A percentile compares a stretch with the other conserved stretches of the same genome.
Conservation (phyloP, 331 rosid genomes). For the Pyracantha coccinea region DNA sequence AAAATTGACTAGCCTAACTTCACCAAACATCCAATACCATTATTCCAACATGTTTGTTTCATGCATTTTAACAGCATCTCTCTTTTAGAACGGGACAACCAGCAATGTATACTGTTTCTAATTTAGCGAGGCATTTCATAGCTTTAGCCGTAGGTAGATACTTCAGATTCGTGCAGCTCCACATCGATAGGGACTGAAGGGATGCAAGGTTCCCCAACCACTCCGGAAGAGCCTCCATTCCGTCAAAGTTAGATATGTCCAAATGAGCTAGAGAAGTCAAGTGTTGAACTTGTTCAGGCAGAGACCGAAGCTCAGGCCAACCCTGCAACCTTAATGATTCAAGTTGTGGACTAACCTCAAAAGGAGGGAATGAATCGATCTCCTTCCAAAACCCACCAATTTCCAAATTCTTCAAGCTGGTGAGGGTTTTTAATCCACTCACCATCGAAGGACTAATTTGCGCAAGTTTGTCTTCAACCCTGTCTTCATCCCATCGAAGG, state of each 20-base stretch:
- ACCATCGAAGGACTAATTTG: fast-evolving
- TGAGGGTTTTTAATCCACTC: neutral
- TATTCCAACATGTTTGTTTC: too few relatives aligned
- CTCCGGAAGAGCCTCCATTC: neutral
- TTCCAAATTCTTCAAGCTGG: neutral
- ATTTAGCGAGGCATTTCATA: neutral
- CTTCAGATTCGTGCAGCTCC: neutral
- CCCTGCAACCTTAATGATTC: neutral
- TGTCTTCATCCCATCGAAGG: too few relatives aligned
- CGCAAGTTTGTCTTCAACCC: too few relatives aligned
- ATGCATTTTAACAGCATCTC: too few relatives aligned
- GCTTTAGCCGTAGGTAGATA: neutral
- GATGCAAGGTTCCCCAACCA: neutral
- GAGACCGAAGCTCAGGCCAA: neutral
- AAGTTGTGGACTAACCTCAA: neutral
- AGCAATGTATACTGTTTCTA: fast-evolving
- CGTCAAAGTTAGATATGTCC: fast-evolving
- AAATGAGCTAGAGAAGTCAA: neutral
- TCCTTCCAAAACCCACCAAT: neutral
- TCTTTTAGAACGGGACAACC: neutral
- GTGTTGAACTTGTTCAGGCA: neutral
- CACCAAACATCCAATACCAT: too few relatives aligned
- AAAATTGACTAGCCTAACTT: too few relatives aligned
- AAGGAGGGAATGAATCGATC: neutral
- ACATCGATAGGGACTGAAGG: neutral